Conservation (phyloP, 805 yeast species). For the Candida pini region DNA sequence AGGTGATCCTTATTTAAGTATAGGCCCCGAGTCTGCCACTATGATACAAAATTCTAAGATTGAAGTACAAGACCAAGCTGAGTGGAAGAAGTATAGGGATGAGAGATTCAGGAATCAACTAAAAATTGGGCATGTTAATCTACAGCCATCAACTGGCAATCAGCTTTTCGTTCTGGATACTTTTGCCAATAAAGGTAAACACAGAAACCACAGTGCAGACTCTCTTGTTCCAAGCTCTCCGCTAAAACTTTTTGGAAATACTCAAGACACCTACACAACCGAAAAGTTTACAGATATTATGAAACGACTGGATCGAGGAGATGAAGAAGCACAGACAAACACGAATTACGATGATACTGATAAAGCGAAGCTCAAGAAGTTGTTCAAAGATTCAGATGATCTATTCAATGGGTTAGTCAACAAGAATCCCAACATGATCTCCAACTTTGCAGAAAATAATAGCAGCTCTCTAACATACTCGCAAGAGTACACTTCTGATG, state of each 20-base stretch:
- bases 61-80: slow-evolving; percentile 20
- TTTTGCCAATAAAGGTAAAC: slow-evolving; percentile 22
- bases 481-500: slow-evolving; percentile 25
- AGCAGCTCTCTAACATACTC: slow-evolving; percentile 17
- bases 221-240: slow-evolving; percentile 26
- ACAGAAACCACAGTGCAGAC: slow-evolving; percentile 14
- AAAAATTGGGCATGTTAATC: slow-evolving; percentile 14
- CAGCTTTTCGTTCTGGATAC: slow-evolving; percentile 23
- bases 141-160: slow-evolving; percentile 13
- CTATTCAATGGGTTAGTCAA: slow-evolving; percentile 13
- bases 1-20: slow-evolving; percentile 20
- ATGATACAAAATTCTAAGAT: slow-evolving; percentile 16
- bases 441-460: slow-evolving; percentile 1
- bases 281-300: slow-evolving; percentile 23
- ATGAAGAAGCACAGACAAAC: slow-evolving; percentile 8
- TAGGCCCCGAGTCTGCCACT: slow-evolving; percentile 17
- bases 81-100: slow-evolving; percentile 25
- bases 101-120: slow-evolving; percentile 17
- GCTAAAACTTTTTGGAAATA: slow-evolving; percentile 24
- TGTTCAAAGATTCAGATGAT: slow-evolving; percentile 17
- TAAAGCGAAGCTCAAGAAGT: slow-evolving; percentile 12
- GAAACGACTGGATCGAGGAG: slow-evolving; percentile 12
- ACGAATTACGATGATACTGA: slow-evolving; percentile 5
- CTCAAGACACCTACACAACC: slow-evolving; percentile 28
- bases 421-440: slow-evolving; percentile 6